Evolutionary conservation across 2,329 filamentous ascomycete genomes (phyloP).

Genomic region (Paramyrothecium roridum): DNA sequence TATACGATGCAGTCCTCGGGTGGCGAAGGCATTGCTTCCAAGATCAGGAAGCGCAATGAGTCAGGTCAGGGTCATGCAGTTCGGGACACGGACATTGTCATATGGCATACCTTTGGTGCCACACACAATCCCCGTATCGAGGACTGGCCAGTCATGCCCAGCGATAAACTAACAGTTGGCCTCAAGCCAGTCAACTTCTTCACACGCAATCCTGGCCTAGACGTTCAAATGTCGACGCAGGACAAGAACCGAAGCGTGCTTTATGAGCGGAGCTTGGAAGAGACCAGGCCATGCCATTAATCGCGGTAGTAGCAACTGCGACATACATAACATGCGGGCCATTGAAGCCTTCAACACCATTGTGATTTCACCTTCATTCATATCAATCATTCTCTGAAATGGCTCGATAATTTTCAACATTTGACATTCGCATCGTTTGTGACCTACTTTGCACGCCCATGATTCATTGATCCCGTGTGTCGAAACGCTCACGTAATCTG

Average conservation of each 20-base stretch:
- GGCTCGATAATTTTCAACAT: too few relatives aligned
- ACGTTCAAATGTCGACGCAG: conserved; percentile 41
- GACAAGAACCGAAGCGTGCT: conserved; percentile 29
- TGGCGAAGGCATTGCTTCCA: conserved; percentile 30
- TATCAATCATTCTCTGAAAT: too few relatives aligned
- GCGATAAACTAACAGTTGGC: conserved; percentile 49
- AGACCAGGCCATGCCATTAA: too few relatives aligned
- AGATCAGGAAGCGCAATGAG: conserved; percentile 31
- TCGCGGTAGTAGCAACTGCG: too few relatives aligned
- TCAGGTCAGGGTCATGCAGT: conserved; percentile 62
- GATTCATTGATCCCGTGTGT: too few relatives aligned
- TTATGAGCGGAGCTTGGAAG: neutral
- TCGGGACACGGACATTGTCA: conserved; percentile 48
- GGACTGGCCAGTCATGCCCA: conserved; percentile 67
- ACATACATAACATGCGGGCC: too few relatives aligned
- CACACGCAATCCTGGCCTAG: conserved; percentile 44
- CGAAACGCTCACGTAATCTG: too few relatives aligned
- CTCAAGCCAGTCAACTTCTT: conserved; percentile 55
- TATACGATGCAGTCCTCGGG: conserved; percentile 46
- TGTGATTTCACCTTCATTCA: too few relatives aligned
- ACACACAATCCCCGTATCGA: conserved; percentile 65
- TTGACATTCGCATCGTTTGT: too few relatives aligned
- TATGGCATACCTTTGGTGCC: conserved; percentile 56
- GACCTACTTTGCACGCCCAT: too few relatives aligned
- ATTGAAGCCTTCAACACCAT: too few relatives aligned